A percentile compares a stretch with the other conserved stretches of the same genome.
These are phyloP conservation scores for Cupressus sempervirens DNA, from an alignment of 75 land plant species.

Conservation along the genomic window DNA sequence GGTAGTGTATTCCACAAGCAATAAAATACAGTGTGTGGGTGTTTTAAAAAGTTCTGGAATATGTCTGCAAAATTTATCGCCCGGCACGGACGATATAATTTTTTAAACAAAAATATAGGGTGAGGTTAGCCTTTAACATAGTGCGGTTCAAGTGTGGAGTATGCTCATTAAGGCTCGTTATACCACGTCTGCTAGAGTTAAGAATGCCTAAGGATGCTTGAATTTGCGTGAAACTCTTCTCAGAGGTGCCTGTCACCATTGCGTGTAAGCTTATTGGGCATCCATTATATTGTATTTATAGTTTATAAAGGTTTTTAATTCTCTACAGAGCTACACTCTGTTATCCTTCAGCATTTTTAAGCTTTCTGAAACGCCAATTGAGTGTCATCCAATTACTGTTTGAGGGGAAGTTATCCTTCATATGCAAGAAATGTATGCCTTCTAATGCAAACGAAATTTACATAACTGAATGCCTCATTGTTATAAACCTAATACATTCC, in stretches of 20 bases:
- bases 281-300: background rate
- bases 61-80: background rate
- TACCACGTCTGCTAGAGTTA: background rate
- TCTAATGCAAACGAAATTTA: background rate
- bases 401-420: background rate
- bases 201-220: background rate
- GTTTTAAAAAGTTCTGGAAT: background rate
- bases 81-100: background rate
- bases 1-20: background rate
- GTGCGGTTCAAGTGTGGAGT: background rate
- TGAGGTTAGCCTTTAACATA: background rate
- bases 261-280: background rate
- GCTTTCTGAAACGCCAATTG: background rate
- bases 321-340: too few relatives aligned
- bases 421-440: background rate
- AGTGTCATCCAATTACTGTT: background rate
- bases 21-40: background rate
- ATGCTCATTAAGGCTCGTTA: background rate
- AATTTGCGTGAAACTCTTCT: background rate
- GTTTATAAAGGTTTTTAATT: too few relatives aligned
- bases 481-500: background rate
- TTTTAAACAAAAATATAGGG: background rate
- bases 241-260: background rate
- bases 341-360: too few relatives aligned
- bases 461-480: background rate